A percentile compares a stretch with the other conserved stretches of the same genome.
phyloP scores from a whole-genome alignment of 345 rosid species.

The Angophora floribunda region DNA sequence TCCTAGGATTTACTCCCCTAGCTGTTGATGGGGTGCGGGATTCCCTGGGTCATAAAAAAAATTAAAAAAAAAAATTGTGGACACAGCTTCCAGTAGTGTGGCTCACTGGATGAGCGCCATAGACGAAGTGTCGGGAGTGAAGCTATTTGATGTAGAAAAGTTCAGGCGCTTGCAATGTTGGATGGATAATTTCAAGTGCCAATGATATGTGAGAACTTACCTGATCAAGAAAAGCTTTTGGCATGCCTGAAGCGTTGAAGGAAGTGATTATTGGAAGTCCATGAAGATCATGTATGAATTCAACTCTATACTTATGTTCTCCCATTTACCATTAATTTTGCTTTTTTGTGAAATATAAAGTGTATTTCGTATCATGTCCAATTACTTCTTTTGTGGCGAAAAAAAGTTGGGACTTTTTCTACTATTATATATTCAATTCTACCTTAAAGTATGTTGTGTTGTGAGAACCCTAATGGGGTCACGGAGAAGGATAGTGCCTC shows the following conservation, averaged over 20 bases:
- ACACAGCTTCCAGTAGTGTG: too few relatives aligned
- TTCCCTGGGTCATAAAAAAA: too few relatives aligned
- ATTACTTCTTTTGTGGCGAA: not conserved
- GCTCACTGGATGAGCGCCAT: too few relatives aligned
- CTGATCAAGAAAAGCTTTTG: not conserved
- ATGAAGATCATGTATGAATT: not conserved
- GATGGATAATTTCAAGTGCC: slow-evolving; percentile 4
- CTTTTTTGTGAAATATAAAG: not conserved
- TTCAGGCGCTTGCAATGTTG: slow-evolving; percentile 1
- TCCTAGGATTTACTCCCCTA: too few relatives aligned
- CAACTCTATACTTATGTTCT: not conserved
- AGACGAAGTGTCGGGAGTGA: too few relatives aligned
- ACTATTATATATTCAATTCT: not conserved
- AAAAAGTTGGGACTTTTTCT: not conserved
- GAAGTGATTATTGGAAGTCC: not conserved
- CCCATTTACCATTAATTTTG: not conserved
- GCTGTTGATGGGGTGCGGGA: too few relatives aligned
- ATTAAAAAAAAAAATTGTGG: too few relatives aligned
- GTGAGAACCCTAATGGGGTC: not conserved
- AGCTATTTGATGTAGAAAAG: too few relatives aligned
- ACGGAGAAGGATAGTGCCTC: not conserved
- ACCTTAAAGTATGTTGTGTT: not conserved
- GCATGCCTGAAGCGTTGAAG: not conserved
- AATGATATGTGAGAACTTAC: slow-evolving; percentile 6
- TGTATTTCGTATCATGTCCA: not conserved